Evolutionary conservation across 768 basidiomycete species (phyloP), one percentile per base, ranked within the genome.

Genomic region (Amanita pallidorosea): DNA sequence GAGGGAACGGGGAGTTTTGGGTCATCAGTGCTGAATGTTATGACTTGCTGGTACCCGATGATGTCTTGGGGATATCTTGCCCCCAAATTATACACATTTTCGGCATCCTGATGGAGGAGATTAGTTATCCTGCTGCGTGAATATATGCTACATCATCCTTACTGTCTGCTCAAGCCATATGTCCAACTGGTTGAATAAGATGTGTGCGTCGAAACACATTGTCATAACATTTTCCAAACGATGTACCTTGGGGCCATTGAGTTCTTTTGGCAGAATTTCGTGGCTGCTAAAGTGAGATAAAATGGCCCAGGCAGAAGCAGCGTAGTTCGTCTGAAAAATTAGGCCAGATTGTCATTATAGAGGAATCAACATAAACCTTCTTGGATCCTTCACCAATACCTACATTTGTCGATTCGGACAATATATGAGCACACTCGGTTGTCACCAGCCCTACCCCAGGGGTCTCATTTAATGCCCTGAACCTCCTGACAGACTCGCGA

Each of bases 1-100:
- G 46, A 53, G n/a, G 67, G 68, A 15, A 67, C 45, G 3, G 65
- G 59, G 34, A 45, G 37, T 13, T 2, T 42, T 29, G 33, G 33
- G 33, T 42, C 20, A 34, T 46, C n/a, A 52, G 43, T 46, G 43
- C 34, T 36, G 20, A 52, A 52, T 46, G 44, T 47, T 33, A 52
- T 36, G 33, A 44, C 44, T 47, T 46, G 11, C 2, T 27, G 44
- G 44, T 36, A 46, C 36, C 13, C 38, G 17, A 7, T 11, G 7
- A 47, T 25, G 43, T 23, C 22, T 5, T 13, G 17, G n/a, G 37
- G 31, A 43, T 43, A 11, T 43, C 18, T 42, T 6, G 38, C 40
- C 31, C 15, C 17, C 37, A 51, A 29, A 20, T 42, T 51, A 43
- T 51, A 51, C 42, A 20, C 29, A 34, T 51, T 51, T 34, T 38